These are phyloP conservation scores for Picea glauca DNA, from an alignment of 75 land plant species.

Conservation along the genomic window DNA sequence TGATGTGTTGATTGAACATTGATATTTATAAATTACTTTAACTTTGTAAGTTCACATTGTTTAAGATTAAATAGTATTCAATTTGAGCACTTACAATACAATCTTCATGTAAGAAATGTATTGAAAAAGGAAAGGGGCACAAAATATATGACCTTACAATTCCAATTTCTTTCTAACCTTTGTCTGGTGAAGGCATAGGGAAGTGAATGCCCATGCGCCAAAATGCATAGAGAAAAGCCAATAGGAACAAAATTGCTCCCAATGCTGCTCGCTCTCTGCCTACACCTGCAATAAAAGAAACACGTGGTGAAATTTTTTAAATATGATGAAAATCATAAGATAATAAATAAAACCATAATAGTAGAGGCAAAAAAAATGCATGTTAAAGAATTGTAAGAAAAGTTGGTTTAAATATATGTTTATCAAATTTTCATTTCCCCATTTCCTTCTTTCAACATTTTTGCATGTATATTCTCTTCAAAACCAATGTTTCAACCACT, in stretches of 20 bases:
- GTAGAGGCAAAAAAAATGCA: neutral
- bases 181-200: constrained; percentile 91
- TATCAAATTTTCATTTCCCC: neutral
- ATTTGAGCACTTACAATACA: neutral
- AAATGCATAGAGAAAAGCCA: constrained; percentile 83
- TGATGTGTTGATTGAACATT: neutral
- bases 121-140: neutral
- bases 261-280: constrained; percentile 74
- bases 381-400: neutral
- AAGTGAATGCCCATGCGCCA: constrained; percentile 98
- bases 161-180: constrained; percentile 30
- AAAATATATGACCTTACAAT: neutral
- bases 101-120: neutral
- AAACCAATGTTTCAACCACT: neutral
- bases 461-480: neutral
- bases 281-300: constrained; percentile 43
- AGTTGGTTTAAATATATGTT: neutral
- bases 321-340: neutral
- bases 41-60: neutral
- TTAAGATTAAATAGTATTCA: neutral
- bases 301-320: neutral
- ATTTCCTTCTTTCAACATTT: neutral
- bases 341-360: neutral
- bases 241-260: constrained; percentile 68
- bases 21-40: neutral